phyloP scores from a whole-genome alignment of 805 yeast species.

The Candida pseudoglaebosa region DNA sequence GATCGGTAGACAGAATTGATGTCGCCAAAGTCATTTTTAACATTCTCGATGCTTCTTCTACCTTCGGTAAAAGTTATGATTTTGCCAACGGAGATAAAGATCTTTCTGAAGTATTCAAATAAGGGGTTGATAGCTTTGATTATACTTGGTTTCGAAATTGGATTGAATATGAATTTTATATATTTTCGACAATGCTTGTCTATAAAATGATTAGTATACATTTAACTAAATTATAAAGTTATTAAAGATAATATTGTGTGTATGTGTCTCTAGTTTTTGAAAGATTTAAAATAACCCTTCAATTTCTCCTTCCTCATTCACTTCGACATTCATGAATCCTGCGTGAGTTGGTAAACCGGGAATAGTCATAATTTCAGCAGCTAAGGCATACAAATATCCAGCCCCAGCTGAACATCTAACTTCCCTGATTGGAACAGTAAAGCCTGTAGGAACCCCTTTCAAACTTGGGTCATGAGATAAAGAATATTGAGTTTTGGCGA shows the following conservation, averaged over 20 bases:
- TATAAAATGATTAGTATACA: conserved; percentile 5
- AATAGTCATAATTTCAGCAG: conserved; percentile 82
- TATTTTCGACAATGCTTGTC: background rate
- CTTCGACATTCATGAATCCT: conserved; percentile 85
- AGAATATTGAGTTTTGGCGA: conserved; percentile 84
- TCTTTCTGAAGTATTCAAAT: conserved; percentile 10
- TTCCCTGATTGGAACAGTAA: conserved; percentile 77
- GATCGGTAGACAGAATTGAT: conserved; percentile 45
- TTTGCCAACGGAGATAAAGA: conserved; percentile 39
- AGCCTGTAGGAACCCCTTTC: conserved; percentile 81
- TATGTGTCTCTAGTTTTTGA: background rate
- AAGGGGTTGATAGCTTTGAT: background rate
- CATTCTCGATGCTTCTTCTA: conserved; percentile 29
- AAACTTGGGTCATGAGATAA: conserved; percentile 76
- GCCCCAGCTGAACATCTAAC: conserved; percentile 78
- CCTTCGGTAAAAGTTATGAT: conserved; percentile 42
- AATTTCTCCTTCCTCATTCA: conserved; percentile 73
- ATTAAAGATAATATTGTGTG: background rate
- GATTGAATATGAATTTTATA: background rate
- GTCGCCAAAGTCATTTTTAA: conserved; percentile 48
- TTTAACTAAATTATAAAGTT: background rate
- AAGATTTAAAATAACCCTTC: conserved; percentile 64
- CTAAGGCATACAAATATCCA: conserved; percentile 78
- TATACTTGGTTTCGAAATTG: background rate
- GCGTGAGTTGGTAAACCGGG: conserved; percentile 85